These are phyloP conservation scores for Santalum album DNA, from an alignment of 164 flowering plant species.

Conservation along the genomic window DNA sequence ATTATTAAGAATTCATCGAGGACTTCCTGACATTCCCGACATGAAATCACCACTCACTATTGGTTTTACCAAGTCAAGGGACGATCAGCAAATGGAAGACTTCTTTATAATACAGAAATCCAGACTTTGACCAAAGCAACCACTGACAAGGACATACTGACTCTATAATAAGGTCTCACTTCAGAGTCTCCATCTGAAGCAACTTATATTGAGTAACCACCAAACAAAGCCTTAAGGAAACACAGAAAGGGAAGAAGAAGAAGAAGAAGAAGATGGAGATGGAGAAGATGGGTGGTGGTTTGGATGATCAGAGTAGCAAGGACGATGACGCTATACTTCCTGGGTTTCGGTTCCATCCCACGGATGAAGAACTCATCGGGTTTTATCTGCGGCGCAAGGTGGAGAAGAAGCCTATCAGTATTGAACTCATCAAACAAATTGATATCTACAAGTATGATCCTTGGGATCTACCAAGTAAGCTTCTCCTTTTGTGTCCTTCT, in stretches of 20 bases:
- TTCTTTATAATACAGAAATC: background rate
- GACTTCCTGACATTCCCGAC: too few relatives aligned
- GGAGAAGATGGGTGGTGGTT: background rate
- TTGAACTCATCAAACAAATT: slow-evolving; percentile 1
- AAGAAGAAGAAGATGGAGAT: background rate
- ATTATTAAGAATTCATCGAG: too few relatives aligned
- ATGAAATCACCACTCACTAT: background rate
- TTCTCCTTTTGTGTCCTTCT: background rate
- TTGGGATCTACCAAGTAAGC: slow-evolving; percentile 4
- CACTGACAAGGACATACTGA: background rate
- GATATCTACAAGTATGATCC: slow-evolving; percentile 4
- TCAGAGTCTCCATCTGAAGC: background rate
- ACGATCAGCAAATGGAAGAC: background rate
- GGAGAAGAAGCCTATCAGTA: background rate
- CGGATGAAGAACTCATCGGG: slow-evolving; percentile 1
- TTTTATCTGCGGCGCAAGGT: slow-evolving; percentile 2
- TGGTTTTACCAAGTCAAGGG: background rate
- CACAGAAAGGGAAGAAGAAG: background rate
- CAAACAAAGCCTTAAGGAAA: background rate
- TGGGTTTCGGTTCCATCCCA: slow-evolving; percentile 1
- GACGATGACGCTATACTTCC: background rate
- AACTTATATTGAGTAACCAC: background rate
- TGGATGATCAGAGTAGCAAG: background rate
- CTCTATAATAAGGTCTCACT: background rate
- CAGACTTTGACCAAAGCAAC: background rate